Conservation (phyloP, 176 grass and related monocot species). For the Cymbopogon citratus region DNA sequence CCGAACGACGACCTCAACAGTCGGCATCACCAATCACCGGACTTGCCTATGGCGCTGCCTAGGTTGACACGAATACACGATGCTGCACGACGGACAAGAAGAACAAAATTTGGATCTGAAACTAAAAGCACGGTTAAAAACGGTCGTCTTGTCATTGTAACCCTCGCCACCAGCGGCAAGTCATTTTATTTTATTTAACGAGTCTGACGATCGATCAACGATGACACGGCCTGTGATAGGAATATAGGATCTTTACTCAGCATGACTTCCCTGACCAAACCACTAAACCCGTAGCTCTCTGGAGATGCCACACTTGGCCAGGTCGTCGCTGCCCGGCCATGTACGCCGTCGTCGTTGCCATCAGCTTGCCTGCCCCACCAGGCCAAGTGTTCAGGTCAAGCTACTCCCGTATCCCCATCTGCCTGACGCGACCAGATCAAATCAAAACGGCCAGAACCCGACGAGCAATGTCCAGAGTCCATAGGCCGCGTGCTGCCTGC, state of each 20-base stretch:
- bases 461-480: background rate
- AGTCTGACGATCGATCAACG: background rate
- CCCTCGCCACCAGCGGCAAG: background rate
- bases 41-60: background rate
- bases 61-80: background rate
- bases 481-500: too few species aligned
- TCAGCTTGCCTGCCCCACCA: background rate
- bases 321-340: slow-evolving; percentile 2
- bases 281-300: background rate
- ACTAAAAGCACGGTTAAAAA: background rate
- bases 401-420: background rate
- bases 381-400: background rate
- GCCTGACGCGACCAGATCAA: slow-evolving; percentile 19
- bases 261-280: background rate
- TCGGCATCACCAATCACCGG: background rate
- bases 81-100: background rate
- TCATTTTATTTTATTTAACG: too few species aligned
- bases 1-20: background rate
- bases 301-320: slow-evolving; percentile 1
- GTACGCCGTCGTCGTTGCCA: slow-evolving; percentile 5
- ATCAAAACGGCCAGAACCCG: background rate
- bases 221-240: background rate
- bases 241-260: background rate
- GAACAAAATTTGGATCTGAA: background rate
- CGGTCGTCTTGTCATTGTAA: background rate